phyloP scores from a whole-genome alignment of 768 basidiomycete genomes.

The Boletus rubropictus region DNA sequence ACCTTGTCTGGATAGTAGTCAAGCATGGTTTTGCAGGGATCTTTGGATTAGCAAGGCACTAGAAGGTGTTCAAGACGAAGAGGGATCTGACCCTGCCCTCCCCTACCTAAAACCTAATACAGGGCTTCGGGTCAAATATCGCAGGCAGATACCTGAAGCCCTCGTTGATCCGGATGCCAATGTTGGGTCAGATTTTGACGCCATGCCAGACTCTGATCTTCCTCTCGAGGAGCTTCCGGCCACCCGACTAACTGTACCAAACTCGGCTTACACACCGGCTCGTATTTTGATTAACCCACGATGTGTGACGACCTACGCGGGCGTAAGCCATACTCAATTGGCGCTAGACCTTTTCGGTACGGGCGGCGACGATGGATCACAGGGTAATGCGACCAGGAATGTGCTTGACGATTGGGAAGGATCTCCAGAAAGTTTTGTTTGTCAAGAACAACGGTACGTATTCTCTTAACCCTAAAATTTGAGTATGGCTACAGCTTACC shows the following conservation, averaged over 20 bases:
- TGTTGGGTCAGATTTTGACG: slow-evolving; percentile 83
- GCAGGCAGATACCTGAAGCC: slow-evolving; percentile 24
- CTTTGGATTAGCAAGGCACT: slow-evolving; percentile 88
- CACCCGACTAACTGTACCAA: slow-evolving; percentile 63
- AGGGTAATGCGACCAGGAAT: slow-evolving; percentile 55
- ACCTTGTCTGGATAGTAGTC: slow-evolving; percentile 89
- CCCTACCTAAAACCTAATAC: slow-evolving; percentile 8
- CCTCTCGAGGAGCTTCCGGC: slow-evolving; percentile 26
- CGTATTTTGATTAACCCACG: slow-evolving; percentile 93
- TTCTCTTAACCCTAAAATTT: background rate
- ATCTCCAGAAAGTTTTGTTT: slow-evolving; percentile 95
- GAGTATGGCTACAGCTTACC: background rate
- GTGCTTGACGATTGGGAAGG: slow-evolving; percentile 92
- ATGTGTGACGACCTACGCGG: slow-evolving; percentile 97
- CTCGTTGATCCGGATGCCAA: slow-evolving; percentile 67
- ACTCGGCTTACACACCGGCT: slow-evolving; percentile 81
- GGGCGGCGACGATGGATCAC: slow-evolving; percentile 55
- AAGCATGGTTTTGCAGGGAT: slow-evolving; percentile 98
- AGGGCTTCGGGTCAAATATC: slow-evolving; percentile 29
- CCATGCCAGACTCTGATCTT: slow-evolving; percentile 64
- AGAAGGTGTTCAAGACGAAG: slow-evolving; percentile 62
- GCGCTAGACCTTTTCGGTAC: slow-evolving; percentile 90
- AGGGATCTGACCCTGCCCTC: slow-evolving; percentile 18
- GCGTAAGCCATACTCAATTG: slow-evolving; percentile 92
- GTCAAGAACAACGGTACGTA: slow-evolving; percentile 84